Evolutionary conservation across 2,329 filamentous ascomycete genomes (phyloP).

Genomic region (Colletotrichum noveboracense): DNA sequence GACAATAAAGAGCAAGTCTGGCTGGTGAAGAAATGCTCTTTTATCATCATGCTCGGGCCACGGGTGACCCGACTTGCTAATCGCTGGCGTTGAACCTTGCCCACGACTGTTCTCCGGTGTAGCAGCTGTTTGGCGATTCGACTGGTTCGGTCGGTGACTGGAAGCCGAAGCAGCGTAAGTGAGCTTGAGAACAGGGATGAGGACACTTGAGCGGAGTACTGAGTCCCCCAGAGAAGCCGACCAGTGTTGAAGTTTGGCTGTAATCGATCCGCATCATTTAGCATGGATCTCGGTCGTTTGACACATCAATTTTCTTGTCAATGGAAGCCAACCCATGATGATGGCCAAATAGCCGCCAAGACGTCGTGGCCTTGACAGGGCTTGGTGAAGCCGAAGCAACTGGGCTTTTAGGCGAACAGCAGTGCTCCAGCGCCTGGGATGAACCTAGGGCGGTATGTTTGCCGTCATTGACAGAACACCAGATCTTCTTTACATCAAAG

Average conservation of each 20-base stretch:
- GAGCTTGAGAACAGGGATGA: not conserved
- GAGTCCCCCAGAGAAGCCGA: not conserved
- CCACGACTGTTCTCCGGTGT: not conserved
- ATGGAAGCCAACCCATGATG: fast-evolving
- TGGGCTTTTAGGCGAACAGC: not conserved
- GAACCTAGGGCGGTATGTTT: not conserved
- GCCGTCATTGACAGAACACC: not conserved
- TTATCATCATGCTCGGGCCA: not conserved
- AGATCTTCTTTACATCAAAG: not conserved
- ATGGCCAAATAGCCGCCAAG: not conserved
- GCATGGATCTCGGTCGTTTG: too few species aligned
- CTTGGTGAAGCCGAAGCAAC: not conserved
- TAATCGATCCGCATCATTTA: not conserved
- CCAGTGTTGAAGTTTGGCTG: fast-evolving
- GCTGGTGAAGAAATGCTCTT: not conserved
- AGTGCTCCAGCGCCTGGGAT: not conserved
- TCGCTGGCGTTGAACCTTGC: not conserved
- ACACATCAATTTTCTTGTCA: too few species aligned
- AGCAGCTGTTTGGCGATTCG: not conserved
- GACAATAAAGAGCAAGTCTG: fast-evolving
- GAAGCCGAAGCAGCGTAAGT: not conserved
- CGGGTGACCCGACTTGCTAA: not conserved
- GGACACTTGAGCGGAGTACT: not conserved
- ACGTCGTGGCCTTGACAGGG: not conserved
- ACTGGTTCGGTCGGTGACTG: not conserved